Conservation (phyloP, 306 rosid genomes). For the Cucurbita pepo region DNA sequence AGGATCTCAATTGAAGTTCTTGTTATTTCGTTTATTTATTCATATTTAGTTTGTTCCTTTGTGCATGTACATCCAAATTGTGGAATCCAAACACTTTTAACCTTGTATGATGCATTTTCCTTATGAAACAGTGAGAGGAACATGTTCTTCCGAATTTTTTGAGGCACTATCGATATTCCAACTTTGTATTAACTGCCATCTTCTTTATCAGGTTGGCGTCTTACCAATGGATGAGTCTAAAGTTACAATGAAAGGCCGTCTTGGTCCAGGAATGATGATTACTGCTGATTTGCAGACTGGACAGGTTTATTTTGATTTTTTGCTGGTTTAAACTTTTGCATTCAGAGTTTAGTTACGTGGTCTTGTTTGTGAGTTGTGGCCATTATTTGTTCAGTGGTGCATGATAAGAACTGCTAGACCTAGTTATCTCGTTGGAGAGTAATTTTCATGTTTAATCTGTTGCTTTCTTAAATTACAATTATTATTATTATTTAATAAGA, state of each 20-base stretch:
- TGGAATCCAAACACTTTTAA: background rate
- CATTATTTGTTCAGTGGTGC: background rate
- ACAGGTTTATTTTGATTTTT: conserved; percentile 41
- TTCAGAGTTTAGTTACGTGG: background rate
- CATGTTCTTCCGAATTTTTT: background rate
- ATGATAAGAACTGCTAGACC: background rate
- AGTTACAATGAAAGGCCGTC: conserved; percentile 87
- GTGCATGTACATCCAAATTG: background rate
- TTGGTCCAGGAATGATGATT: conserved; percentile 99
- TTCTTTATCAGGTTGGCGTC: conserved; percentile 65
- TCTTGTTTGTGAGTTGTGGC: background rate
- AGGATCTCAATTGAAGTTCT: background rate
- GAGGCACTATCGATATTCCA: background rate
- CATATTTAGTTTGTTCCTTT: background rate
- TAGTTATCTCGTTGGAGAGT: background rate
- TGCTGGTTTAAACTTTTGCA: background rate
- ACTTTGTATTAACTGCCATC: background rate
- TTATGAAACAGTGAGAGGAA: background rate
- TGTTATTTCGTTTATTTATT: background rate
- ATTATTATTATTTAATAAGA: background rate
- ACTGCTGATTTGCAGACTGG: conserved; percentile 76
- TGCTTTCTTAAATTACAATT: background rate
- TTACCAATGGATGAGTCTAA: conserved; percentile 86
- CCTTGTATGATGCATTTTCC: background rate
- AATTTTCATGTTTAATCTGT: background rate